Conservation (phyloP, 148 eudicot genomes). For the Rhododendron ferrugineum region DNA sequence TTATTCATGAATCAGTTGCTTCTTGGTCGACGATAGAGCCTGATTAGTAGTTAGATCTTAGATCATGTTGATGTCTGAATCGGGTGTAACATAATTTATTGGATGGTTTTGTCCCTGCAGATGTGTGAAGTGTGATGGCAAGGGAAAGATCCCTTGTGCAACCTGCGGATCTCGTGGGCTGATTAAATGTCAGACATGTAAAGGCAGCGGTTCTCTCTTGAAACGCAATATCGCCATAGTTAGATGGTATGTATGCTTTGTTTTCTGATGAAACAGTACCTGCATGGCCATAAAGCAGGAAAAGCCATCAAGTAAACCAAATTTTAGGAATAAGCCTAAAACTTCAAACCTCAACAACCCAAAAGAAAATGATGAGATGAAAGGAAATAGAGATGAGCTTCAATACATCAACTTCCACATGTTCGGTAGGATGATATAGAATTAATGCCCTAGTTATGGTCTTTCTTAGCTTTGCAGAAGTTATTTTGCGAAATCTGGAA, state of each 20-base stretch:
- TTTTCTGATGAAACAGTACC: background rate
- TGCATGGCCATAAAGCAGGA: background rate
- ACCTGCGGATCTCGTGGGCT: slow-evolving; percentile 85
- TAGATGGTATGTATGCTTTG: slow-evolving; percentile 59
- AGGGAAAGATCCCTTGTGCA: slow-evolving; percentile 83
- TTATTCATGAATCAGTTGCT: background rate
- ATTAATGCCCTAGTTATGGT: background rate
- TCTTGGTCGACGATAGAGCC: slow-evolving; percentile 7
- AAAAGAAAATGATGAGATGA: background rate
- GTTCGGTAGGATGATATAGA: background rate
- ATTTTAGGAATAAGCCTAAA: background rate
- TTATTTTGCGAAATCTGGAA: background rate
- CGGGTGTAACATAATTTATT: background rate
- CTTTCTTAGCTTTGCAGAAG: background rate
- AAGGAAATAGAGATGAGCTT: background rate
- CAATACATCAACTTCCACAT: background rate
- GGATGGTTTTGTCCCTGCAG: slow-evolving; percentile 31
- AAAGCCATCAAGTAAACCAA: background rate
- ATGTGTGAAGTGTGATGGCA: slow-evolving; percentile 72
- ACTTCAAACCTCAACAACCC: background rate
- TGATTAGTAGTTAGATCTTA: slow-evolving; percentile 1
- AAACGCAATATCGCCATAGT: slow-evolving; percentile 62
- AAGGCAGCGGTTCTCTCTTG: slow-evolving; percentile 72
- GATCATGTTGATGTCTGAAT: background rate
- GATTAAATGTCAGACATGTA: slow-evolving; percentile 68